Percentiles rank a stretch among this genome's conserved stretches.
Conservation (phyloP, 805 yeast species). For the Cephaloascus fragrans region DNA sequence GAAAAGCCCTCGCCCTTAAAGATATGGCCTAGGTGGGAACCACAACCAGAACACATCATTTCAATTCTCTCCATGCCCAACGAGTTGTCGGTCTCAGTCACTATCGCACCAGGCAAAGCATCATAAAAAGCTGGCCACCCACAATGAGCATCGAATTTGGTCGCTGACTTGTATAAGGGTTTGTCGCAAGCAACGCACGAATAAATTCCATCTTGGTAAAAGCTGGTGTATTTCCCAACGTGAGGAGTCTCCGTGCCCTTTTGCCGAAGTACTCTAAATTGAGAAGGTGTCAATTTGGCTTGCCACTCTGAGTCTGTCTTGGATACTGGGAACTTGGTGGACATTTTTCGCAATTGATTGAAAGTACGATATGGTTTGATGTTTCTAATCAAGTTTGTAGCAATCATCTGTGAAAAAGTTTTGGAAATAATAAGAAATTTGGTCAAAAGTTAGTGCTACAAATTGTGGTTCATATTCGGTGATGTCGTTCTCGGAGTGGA, state of each 20-base stretch:
- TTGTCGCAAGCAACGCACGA: conserved; percentile 78
- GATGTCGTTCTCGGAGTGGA: too few species aligned
- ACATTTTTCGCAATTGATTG: not conserved
- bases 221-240: conserved; percentile 48
- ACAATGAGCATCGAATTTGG: conserved; percentile 86
- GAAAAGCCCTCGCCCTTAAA: conserved; percentile 89
- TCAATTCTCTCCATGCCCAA: conserved; percentile 82
- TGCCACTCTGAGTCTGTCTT: conserved; percentile 63
- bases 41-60: conserved; percentile 82
- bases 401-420: too few species aligned
- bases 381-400: too few species aligned
- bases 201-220: conserved; percentile 52
- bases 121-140: conserved; percentile 98
- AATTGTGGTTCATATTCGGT: too few species aligned
- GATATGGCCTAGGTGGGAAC: conserved; percentile 93
- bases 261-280: conserved; percentile 67
- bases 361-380: not conserved
- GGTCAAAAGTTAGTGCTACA: too few species aligned
- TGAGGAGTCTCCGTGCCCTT: conserved; percentile 64
- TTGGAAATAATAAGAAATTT: too few species aligned
- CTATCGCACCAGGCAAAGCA: conserved; percentile 75
- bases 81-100: conserved; percentile 46
- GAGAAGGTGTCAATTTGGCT: conserved; percentile 66
- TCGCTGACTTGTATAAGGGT: conserved; percentile 68
- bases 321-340: conserved; percentile 9